phyloP scores from a whole-genome alignment of 306 rosid genomes.

The Sicyos edulis region DNA sequence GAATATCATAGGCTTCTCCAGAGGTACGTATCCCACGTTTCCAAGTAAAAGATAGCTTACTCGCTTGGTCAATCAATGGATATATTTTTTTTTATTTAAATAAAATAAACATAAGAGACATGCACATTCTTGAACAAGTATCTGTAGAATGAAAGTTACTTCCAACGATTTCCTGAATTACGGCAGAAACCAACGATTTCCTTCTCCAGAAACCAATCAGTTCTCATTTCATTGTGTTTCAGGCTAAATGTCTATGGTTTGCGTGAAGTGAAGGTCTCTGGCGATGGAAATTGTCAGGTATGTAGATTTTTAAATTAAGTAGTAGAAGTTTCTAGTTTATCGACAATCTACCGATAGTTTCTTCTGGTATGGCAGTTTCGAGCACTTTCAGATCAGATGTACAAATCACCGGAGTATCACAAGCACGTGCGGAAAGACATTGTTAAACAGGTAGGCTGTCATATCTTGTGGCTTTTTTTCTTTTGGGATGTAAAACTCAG shows the following conservation, averaged over 20 bases:
- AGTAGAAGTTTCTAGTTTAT: slow-evolving; percentile 1
- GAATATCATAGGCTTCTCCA: slow-evolving; percentile 81
- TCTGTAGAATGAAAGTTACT: no score
- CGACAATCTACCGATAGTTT: slow-evolving; percentile 19
- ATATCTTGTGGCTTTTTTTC: neutral
- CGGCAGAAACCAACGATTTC: no score
- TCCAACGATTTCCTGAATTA: no score
- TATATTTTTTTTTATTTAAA: no score
- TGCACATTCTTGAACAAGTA: no score
- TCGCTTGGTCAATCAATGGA: no score
- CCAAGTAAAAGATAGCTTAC: no score
- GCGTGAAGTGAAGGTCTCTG: slow-evolving; percentile 79
- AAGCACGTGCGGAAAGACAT: slow-evolving; percentile 71
- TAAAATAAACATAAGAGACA: no score
- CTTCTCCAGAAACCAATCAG: neutral
- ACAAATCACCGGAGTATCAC: slow-evolving; percentile 72
- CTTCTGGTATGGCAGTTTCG: slow-evolving; percentile 56
- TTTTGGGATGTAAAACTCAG: neutral
- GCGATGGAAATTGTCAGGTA: slow-evolving; percentile 97
- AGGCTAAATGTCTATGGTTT: slow-evolving; percentile 69
- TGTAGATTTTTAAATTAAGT: slow-evolving; percentile 14
- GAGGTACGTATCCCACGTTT: slow-evolving; percentile 34
- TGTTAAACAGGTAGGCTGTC: slow-evolving; percentile 52
- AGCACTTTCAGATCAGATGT: slow-evolving; percentile 79
- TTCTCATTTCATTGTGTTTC: slow-evolving; percentile 22